A percentile compares a stretch with the other conserved stretches of the same genome.
Conservation (phyloP, 2,329 filamentous ascomycete genomes). For the Alternaria panax region DNA sequence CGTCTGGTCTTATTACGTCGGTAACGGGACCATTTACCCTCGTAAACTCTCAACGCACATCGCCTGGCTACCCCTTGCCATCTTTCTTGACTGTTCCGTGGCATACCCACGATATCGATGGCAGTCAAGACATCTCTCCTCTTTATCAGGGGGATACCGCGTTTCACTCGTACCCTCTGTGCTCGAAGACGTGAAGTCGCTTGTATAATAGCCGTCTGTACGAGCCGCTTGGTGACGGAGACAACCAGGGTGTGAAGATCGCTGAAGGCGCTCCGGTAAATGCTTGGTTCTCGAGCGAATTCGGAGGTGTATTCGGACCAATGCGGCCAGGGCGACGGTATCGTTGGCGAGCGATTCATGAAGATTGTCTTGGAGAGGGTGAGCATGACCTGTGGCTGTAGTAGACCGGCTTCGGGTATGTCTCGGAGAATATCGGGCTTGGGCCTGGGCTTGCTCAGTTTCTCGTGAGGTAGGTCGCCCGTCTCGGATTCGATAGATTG, state of each 20-base stretch:
- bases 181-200: constrained; percentile 72
- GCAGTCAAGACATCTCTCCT: constrained; percentile 63
- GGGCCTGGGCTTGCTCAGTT: not conserved
- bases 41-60: constrained; percentile 60
- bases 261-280: constrained; percentile 76
- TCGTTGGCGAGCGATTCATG: constrained; percentile 44
- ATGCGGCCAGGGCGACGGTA: constrained; percentile 40
- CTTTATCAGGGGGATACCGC: constrained; percentile 49
- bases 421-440: constrained; percentile 26
- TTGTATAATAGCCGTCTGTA: constrained; percentile 74
- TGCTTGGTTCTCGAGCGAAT: constrained; percentile 62
- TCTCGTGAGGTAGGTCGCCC: not conserved
- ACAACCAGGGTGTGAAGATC: constrained; percentile 75
- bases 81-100: constrained; percentile 54
- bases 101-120: constrained; percentile 62
- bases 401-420: constrained; percentile 45
- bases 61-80: constrained; percentile 63
- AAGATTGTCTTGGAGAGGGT: constrained; percentile 44
- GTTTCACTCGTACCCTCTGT: constrained; percentile 42
- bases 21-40: constrained; percentile 18
- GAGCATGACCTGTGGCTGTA: constrained; percentile 40
- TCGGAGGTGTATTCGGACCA: constrained; percentile 43
- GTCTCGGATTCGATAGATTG: constrained; percentile 3
- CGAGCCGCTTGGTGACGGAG: constrained; percentile 72
- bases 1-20: constrained; percentile 29